phyloP scores from a whole-genome alignment of 441 rosid genomes.

The Gossypium gossypioides region DNA sequence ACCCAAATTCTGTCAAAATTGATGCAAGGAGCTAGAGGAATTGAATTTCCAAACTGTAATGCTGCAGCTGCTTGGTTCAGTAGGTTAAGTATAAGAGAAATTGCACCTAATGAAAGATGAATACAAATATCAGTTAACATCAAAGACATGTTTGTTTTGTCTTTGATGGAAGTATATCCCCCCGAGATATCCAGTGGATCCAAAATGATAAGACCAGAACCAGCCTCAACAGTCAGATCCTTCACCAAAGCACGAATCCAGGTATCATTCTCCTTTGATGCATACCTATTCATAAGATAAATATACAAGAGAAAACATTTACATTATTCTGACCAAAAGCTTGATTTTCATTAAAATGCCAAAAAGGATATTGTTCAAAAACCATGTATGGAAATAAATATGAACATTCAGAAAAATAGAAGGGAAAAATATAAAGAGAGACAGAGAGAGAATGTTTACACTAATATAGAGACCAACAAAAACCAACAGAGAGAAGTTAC shows the following conservation, averaged over 20 bases:
- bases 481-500: neutral
- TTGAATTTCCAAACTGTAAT: constrained; percentile 78
- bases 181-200: constrained; percentile 87
- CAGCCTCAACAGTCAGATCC: constrained; percentile 85
- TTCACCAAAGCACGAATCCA: constrained; percentile 87
- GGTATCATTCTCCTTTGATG: constrained; percentile 86
- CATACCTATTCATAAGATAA: constrained; percentile 53
- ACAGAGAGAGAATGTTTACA: neutral
- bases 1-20: constrained; percentile 83
- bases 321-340: neutral
- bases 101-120: constrained; percentile 82
- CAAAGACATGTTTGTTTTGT: constrained; percentile 82
- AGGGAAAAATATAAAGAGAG: neutral
- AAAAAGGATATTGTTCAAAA: neutral
- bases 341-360: neutral
- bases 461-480: neutral
- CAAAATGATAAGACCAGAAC: constrained; percentile 91
- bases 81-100: constrained; percentile 82
- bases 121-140: constrained; percentile 75
- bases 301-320: constrained; percentile 14
- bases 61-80: constrained; percentile 77
- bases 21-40: constrained; percentile 81
- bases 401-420: neutral
- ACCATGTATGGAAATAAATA: neutral
- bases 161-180: constrained; percentile 84